Conservation (phyloP, 306 rosid species). For the Herpetospermum pedunculosum region DNA sequence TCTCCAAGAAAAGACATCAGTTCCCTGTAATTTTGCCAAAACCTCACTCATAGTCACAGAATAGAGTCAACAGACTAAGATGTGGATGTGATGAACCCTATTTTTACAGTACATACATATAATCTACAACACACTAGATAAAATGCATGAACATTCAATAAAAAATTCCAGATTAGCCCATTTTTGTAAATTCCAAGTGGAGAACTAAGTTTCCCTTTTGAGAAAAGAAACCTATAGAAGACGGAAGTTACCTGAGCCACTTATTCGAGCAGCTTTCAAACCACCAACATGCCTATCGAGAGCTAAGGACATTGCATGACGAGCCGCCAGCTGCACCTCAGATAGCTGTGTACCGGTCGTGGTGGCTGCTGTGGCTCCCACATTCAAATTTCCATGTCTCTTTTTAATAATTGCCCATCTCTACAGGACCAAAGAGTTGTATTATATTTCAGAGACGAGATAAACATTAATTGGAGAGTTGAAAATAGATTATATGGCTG, state of each 20-base stretch:
- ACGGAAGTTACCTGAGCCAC: conserved; percentile 38
- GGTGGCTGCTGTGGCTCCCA: conserved; percentile 22
- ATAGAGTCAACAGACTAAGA: not conserved
- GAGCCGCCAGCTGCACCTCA: conserved; percentile 73
- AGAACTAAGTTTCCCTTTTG: not conserved
- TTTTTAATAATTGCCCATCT: conserved; percentile 72
- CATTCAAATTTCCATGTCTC: conserved; percentile 29
- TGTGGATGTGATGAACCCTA: not conserved
- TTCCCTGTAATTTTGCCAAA: not conserved
- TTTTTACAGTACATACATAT: not conserved
- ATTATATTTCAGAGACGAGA: conserved; percentile 4
- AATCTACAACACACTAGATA: not conserved
- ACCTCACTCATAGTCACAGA: not conserved
- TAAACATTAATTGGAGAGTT: not conserved
- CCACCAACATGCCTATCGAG: conserved; percentile 56
- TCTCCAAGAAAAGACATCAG: not conserved
- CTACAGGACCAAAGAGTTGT: conserved; percentile 34
- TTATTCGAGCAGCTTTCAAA: conserved; percentile 35
- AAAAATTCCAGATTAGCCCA: not conserved
- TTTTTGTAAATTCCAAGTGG: not conserved
- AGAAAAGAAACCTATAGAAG: not conserved
- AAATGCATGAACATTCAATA: not conserved
- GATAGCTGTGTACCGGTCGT: conserved; percentile 39
- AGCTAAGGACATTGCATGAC: conserved; percentile 65
- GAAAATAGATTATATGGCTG: not conserved